A percentile compares a stretch with the other conserved stretches of the same genome.
Evolutionary conservation across 2,329 filamentous ascomycete genomes (phyloP).

Genomic region (Botrytis aclada): DNA sequence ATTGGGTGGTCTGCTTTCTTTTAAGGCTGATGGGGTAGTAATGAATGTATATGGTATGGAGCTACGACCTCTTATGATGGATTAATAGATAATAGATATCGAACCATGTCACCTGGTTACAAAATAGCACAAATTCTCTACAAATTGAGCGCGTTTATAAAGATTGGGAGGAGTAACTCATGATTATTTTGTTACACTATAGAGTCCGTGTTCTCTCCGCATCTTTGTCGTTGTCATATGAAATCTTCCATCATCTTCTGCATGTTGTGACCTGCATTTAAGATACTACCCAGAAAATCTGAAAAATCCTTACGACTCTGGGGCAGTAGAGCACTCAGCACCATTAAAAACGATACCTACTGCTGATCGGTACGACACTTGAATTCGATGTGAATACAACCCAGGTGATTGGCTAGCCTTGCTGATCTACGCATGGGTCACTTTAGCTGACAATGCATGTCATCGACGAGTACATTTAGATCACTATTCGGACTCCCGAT

Average conservation of each 20-base stretch:
- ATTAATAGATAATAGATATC: not conserved
- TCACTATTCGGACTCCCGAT: no score
- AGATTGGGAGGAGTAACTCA: not conserved
- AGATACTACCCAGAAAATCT: not conserved
- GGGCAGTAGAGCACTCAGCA: not conserved
- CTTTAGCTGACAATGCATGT: not conserved
- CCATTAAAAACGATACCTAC: not conserved
- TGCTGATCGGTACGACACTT: not conserved
- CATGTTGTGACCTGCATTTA: not conserved
- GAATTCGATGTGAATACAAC: not conserved
- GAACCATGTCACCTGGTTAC: not conserved
- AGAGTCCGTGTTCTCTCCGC: not conserved
- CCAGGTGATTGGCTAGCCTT: not conserved
- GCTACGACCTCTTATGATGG: not conserved
- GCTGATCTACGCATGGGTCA: not conserved
- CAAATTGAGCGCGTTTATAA: not conserved
- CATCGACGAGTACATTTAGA: not conserved
- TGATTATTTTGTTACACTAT: not conserved
- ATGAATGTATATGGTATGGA: not conserved
- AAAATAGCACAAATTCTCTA: not conserved
- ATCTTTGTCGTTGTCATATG: not conserved
- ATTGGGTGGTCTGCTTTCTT: conserved; percentile 86
- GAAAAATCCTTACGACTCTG: not conserved
- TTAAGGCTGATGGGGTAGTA: conserved; percentile 35
- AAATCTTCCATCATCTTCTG: not conserved